Evolutionary conservation across 495 filamentous ascomycete genomes (phyloP).

Genomic region (Podospora bellae-mahoneyi): DNA sequence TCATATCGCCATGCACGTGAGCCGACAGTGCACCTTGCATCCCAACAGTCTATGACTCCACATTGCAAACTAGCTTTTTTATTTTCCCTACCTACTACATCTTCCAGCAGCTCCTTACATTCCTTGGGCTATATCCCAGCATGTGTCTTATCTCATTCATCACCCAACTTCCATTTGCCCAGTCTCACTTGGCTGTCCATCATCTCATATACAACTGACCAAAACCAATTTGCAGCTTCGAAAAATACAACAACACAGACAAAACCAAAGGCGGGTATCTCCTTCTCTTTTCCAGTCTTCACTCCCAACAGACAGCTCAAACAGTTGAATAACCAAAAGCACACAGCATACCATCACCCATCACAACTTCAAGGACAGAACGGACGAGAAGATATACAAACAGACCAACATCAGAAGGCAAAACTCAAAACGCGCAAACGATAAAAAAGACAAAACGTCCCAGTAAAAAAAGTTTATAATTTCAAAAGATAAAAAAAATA

Average conservation of each 20-base stretch:
- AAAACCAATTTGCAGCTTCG: neutral
- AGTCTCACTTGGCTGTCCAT: neutral
- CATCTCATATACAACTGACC: neutral
- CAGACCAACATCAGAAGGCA: neutral
- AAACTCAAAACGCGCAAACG: neutral
- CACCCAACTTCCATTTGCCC: neutral
- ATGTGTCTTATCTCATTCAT: neutral
- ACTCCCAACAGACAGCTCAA: neutral
- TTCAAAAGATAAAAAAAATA: slow-evolving; percentile 2
- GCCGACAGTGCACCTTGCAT: too few relatives aligned
- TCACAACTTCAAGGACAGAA: neutral
- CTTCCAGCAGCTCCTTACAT: too few relatives aligned
- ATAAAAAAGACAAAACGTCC: neutral
- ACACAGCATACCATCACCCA: neutral
- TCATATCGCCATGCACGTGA: too few relatives aligned
- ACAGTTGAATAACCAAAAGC: too few relatives aligned
- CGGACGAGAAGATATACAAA: neutral
- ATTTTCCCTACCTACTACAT: too few relatives aligned
- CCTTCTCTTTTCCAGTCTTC: neutral
- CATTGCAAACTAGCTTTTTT: too few relatives aligned
- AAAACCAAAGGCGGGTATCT: neutral
- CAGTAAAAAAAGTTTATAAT: slow-evolving; percentile 6
- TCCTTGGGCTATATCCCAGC: too few relatives aligned
- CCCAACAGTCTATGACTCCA: too few relatives aligned
- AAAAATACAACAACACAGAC: neutral